Evolutionary conservation across 2,329 filamentous ascomycete genomes (phyloP), one percentile per base, ranked within the genome.

Genomic region (Arthrinium puccinioides): DNA sequence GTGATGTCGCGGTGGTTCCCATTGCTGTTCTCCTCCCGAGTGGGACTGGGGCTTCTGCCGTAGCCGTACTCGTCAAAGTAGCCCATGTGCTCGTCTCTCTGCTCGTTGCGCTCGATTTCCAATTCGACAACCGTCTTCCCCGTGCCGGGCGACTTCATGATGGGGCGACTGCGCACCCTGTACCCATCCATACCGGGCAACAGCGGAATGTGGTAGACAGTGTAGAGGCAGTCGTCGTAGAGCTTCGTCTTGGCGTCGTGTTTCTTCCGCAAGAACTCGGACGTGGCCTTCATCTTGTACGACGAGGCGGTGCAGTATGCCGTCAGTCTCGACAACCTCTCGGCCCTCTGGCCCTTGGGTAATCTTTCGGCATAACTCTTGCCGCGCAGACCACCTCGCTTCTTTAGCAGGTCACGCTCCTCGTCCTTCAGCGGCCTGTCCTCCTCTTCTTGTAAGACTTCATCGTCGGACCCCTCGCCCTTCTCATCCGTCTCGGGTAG

Each of bases 211-310:
- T 96, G 89, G 60, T 98, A 98, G 32, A 95, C 90, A 19, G 83
- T 87, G 57, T 98, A 98, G 18, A 98, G 69, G 55, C 92, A 98
- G 60, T 98, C 92, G 59, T 98, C 92, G 62, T 98, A 98, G 5
- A 97, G 72, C 63, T 98, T 98, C 11, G 90, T 94, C 62, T 88
- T 84, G 1, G 89, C 90, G 21, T 84, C 82, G 63, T 98, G 92
- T 52, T 82, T 83, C 46, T 86, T 85, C 50, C 85, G 83, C 43
- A 96, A 70, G 56, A 98, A 98, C 23, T 86, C 79, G 11, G 89
- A 87, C n/a, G 88, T 87, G 19, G 82, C 76, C 50, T 84, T 83
- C 64, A 94, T 79, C 64, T 90, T 94, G 65, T 89, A 97, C 7
- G 84, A 86, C 60, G 96, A 87, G 1, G 92, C 90, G 0, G 88